phyloP scores from a whole-genome alignment of 257 asterid species.

The Scutellaria minor region DNA sequence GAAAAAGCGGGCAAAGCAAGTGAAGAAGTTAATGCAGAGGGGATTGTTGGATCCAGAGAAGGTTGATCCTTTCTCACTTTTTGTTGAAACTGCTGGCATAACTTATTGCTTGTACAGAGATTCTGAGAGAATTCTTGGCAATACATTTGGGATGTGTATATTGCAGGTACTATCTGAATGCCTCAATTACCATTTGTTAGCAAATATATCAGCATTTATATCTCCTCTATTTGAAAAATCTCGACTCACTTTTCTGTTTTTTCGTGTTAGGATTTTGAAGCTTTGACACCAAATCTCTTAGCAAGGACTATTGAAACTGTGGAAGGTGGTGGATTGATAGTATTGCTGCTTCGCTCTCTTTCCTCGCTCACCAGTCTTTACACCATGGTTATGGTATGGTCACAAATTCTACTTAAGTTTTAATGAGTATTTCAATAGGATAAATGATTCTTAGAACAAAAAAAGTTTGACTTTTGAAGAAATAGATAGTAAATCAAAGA shows the following conservation, averaged over 20 bases:
- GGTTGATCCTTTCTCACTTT: constrained; percentile 74
- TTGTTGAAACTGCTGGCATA: constrained; percentile 74
- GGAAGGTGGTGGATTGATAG: constrained; percentile 97
- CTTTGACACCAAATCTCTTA: constrained; percentile 97
- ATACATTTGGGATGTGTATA: constrained; percentile 97
- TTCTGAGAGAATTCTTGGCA: constrained; percentile 94
- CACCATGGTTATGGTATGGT: constrained; percentile 94
- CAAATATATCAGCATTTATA: constrained; percentile 1
- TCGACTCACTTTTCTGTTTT: constrained; percentile 20
- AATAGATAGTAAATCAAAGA: not conserved
- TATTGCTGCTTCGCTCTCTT: constrained; percentile 82
- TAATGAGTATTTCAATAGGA: constrained; percentile 20
- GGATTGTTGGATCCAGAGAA: constrained; percentile 79
- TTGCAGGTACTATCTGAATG: constrained; percentile 63
- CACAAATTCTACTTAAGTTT: constrained; percentile 20
- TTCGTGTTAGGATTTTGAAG: constrained; percentile 79
- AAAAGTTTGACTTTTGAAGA: constrained; percentile 5
- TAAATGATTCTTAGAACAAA: constrained; percentile 24
- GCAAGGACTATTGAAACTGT: constrained; percentile 99
- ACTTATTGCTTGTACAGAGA: constrained; percentile 86
- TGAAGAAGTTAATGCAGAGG: constrained; percentile 70
- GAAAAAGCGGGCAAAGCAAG: constrained; percentile 81
- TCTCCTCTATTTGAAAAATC: not conserved
- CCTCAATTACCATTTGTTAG: not conserved
- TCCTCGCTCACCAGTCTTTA: constrained; percentile 84